Evolutionary conservation across 805 yeast genomes (phyloP).

Genomic region (Saccharomyces mikatae): DNA sequence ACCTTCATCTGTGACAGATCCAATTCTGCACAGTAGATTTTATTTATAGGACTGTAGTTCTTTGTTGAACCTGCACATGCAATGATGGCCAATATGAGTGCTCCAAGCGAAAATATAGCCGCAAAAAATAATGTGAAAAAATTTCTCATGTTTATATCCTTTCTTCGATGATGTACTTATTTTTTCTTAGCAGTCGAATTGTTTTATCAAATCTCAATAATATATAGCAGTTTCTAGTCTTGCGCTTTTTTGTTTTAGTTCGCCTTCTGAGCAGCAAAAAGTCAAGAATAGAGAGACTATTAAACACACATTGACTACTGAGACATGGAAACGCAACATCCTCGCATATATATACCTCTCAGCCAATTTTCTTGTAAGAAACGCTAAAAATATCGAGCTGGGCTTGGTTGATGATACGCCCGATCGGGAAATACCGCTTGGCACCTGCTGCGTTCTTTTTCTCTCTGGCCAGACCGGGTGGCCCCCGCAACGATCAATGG

Average conservation of each 20-base stretch:
- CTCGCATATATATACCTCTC: neutral
- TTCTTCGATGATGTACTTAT: neutral
- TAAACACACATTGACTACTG: neutral
- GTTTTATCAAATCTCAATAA: neutral
- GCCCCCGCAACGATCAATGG: neutral
- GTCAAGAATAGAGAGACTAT: neutral
- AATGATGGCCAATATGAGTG: constrained; percentile 40
- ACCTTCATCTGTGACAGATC: constrained; percentile 33
- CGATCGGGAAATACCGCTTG: neutral
- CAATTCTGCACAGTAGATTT: constrained; percentile 42
- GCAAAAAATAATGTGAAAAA: constrained; percentile 15
- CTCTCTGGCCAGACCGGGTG: neutral
- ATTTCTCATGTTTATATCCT: constrained; percentile 14
- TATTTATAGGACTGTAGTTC: constrained; percentile 35
- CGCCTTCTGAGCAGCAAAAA: neutral
- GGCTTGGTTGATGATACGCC: neutral
- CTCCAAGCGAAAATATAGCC: constrained; percentile 32
- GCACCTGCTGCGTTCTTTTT: neutral
- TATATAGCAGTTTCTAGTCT: neutral
- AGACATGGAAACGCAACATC: neutral
- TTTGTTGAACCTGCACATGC: constrained; percentile 47
- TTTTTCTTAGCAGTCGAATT: neutral
- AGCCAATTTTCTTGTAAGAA: neutral
- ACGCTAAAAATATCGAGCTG: neutral
- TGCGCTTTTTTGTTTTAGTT: neutral